Percentiles rank a stretch among this genome's conserved stretches.
Evolutionary conservation across 495 filamentous ascomycete species (phyloP).

Genomic region (Aspergillus hancockii): DNA sequence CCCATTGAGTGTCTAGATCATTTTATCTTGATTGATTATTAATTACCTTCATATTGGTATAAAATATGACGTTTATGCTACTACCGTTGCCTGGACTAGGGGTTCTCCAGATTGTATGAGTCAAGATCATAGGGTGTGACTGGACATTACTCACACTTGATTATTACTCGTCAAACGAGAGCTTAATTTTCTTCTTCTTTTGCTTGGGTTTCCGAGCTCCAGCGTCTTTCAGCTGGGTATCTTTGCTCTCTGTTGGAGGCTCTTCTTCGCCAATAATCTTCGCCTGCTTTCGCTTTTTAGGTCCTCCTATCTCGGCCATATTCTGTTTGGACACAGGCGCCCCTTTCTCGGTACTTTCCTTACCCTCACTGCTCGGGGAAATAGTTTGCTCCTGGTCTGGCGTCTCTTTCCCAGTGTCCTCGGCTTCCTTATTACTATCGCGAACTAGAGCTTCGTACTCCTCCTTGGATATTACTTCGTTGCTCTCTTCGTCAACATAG

Average conservation of each 20-base stretch:
- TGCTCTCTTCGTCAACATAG: conserved; percentile 51
- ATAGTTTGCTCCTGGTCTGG: conserved; percentile 12
- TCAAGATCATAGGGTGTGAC: conserved; percentile 7
- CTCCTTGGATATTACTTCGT: conserved; percentile 49
- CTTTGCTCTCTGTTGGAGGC: conserved; percentile 25
- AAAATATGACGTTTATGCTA: not conserved
- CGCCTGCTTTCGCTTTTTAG: conserved; percentile 46
- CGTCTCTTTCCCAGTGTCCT: conserved; percentile 16
- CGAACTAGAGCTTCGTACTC: conserved; percentile 46
- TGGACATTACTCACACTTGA: not conserved
- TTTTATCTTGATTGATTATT: not conserved
- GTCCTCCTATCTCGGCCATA: conserved; percentile 44
- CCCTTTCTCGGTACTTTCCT: conserved; percentile 22
- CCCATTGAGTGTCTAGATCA: not conserved
- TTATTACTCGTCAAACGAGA: conserved; percentile 41
- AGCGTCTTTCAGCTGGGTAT: conserved; percentile 25
- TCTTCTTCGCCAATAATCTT: conserved; percentile 43
- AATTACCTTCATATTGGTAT: not conserved
- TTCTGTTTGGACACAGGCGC: conserved; percentile 32
- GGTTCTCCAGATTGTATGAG: not conserved
- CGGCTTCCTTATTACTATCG: conserved; percentile 24
- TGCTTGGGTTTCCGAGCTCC: conserved; percentile 37
- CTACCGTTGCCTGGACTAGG: not conserved
- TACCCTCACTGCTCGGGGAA: conserved; percentile 12
- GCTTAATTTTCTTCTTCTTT: conserved; percentile 51